phyloP scores from a whole-genome alignment of 169 alveolate species.

The Eimeria falciformis region DNA sequence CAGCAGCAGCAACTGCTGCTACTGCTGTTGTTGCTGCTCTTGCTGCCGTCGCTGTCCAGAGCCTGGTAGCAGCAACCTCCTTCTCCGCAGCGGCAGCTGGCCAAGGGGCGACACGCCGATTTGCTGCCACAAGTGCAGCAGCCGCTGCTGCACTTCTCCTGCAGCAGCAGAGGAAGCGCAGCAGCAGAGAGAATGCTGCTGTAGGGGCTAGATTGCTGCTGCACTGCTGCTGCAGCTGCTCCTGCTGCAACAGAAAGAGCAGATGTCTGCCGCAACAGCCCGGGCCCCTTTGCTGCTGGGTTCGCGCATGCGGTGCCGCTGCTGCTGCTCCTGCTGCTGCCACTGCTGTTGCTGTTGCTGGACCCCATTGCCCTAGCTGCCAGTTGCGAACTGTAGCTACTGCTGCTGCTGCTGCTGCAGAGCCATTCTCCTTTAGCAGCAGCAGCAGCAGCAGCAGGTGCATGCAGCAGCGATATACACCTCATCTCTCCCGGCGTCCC shows the following conservation, averaged over 20 bases:
- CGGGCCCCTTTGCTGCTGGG: background rate
- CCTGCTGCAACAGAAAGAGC: background rate
- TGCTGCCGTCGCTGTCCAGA: background rate
- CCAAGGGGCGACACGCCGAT: background rate
- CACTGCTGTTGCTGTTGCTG: background rate
- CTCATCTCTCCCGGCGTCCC: constrained; percentile 23
- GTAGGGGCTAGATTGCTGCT: background rate
- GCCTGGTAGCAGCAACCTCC: background rate
- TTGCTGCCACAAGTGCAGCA: constrained; percentile 8
- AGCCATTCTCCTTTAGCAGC: background rate
- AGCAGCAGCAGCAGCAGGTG: constrained; percentile 7
- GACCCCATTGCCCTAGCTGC: background rate
- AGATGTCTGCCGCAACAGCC: background rate
- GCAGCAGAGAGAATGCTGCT: background rate
- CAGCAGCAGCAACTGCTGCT: background rate
- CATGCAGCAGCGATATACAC: constrained; percentile 8
- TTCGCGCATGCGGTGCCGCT: background rate
- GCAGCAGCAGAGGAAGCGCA: constrained; percentile 37
- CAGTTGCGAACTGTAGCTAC: constrained; percentile 13
- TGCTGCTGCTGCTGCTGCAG: constrained; percentile 7
- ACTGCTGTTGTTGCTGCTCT: background rate
- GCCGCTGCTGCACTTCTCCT: constrained; percentile 36
- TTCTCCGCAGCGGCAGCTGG: background rate
- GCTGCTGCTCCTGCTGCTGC: constrained; percentile 48
- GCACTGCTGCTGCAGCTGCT: constrained; percentile 1